Conservation (phyloP, 2,329 filamentous ascomycete genomes). For the Dryadomyces quercus-mongolicae region DNA sequence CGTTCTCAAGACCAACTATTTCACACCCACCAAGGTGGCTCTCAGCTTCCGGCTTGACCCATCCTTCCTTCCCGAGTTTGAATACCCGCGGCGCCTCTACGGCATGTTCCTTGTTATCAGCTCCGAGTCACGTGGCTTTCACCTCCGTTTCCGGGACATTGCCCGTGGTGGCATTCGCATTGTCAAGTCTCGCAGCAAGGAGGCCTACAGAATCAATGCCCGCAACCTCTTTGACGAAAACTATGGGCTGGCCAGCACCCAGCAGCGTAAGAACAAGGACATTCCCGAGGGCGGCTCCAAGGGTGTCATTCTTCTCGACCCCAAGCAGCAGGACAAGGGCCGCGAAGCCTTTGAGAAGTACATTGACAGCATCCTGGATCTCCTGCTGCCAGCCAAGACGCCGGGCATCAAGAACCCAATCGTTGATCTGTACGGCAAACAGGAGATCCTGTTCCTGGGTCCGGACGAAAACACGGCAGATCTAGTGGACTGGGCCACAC, state of each 20-base stretch:
- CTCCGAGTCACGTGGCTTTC: slow-evolving; percentile 93
- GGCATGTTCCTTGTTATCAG: slow-evolving; percentile 99
- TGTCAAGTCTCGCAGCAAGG: slow-evolving; percentile 93
- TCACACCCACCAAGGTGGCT: slow-evolving; percentile 93
- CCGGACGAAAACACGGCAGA: slow-evolving; percentile 98
- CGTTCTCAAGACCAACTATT: slow-evolving; percentile 95
- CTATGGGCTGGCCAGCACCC: slow-evolving; percentile 94
- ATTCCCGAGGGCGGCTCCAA: slow-evolving; percentile 98
- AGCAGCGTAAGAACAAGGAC: slow-evolving; percentile 99
- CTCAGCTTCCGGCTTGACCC: slow-evolving; percentile 92
- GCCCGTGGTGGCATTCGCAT: slow-evolving; percentile 95
- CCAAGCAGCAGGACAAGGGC: slow-evolving; percentile 86
- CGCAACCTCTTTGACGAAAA: slow-evolving; percentile 97
- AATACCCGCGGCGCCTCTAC: slow-evolving; percentile 88
- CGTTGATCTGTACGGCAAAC: slow-evolving; percentile 85
- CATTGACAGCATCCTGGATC: slow-evolving; percentile 95
- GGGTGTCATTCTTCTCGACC: slow-evolving; percentile 89
- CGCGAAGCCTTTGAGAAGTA: slow-evolving; percentile 97
- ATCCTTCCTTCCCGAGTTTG: slow-evolving; percentile 74
- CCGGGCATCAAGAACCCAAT: slow-evolving; percentile 99
- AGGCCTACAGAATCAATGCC: slow-evolving; percentile 92
- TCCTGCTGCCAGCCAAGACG: slow-evolving; percentile 77
- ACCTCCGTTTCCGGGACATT: slow-evolving; percentile 94
- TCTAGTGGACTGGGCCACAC: slow-evolving; percentile 96
- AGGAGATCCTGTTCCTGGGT: slow-evolving; percentile 97